Evolutionary conservation across 352 stramenopile species (phyloP), one percentile per base, ranked within the genome.

Genomic region (Globisporangium viniferum): DNA sequence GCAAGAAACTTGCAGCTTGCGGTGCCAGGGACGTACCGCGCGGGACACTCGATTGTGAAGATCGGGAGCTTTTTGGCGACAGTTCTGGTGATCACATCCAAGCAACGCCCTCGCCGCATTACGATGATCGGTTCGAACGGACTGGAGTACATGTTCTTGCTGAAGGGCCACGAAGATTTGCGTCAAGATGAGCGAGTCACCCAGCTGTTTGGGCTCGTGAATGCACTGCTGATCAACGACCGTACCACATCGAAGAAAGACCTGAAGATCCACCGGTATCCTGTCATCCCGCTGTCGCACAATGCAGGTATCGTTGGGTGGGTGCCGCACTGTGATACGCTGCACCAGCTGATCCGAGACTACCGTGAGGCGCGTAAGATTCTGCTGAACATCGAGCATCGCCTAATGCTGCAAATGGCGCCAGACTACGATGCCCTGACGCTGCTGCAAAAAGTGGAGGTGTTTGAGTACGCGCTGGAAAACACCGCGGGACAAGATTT

Each of bases 101-200:
- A 99, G 74, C 98, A 99, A 74, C 86, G 97, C 33, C 98, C 98
- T 44, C 88, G 98, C 2, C 81, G 83, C 65, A 98, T 99, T 29
- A 97, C 88, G 14, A 97, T 99, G 36, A 73, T 92, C 10, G 98
- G 97, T 22, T 98, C 93, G 62, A 98, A 99, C 78, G 98, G 98
- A 0, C 84, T 98, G 49, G 92, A 99, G 73, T 99, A 99, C 86
- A 92, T 98, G 67, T 99, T 99, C 72, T 79, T 99, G 56, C 86
- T 99, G 1, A 99, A 99, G 80, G 98, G 98, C 18, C 96, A 99
- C 73, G 98, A 99, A 79, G 98, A 99, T 85, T 76, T 99, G 57
- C 81, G 98, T 22, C 98, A 99, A 80, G 98, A 99, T 73, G 98
- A 99, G 78, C 87, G 97, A 27, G 97, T 99, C 46, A 99, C 99